Conservation (phyloP, 2,329 filamentous ascomycete species). For the Aureobasidium leucospermi region DNA sequence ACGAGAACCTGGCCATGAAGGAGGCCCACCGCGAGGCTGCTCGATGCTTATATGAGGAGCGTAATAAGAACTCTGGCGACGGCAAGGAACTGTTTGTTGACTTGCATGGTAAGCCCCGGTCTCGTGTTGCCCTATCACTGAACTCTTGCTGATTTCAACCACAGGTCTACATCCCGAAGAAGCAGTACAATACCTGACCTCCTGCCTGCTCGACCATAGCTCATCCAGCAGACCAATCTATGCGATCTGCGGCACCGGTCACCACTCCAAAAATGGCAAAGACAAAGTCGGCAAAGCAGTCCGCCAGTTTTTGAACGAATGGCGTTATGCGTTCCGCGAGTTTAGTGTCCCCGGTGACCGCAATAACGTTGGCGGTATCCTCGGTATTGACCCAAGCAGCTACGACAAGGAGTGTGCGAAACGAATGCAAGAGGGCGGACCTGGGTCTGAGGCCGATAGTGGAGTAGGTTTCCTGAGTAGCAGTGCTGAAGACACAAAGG, state of each 20-base stretch:
- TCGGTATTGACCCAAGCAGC: conserved; percentile 57
- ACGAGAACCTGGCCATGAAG: conserved; percentile 94
- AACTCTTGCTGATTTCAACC: background rate
- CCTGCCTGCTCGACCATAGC: conserved; percentile 76
- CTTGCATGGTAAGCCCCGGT: conserved; percentile 56
- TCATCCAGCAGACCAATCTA: conserved; percentile 70
- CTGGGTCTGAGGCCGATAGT: conserved; percentile 33
- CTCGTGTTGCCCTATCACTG: background rate
- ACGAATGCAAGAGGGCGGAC: conserved; percentile 22
- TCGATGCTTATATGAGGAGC: conserved; percentile 83
- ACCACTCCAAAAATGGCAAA: conserved; percentile 97
- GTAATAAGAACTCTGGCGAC: conserved; percentile 58
- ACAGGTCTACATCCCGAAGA: conserved; percentile 88
- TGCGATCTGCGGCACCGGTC: conserved; percentile 91
- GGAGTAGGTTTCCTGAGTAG: conserved; percentile 31
- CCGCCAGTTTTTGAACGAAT: conserved; percentile 84
- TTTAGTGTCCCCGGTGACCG: conserved; percentile 95
- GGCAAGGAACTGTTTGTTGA: conserved; percentile 82
- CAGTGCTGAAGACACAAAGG: conserved; percentile 27
- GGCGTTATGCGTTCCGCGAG: conserved; percentile 91
- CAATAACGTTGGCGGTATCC: conserved; percentile 64
- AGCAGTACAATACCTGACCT: conserved; percentile 87
- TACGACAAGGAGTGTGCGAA: conserved; percentile 41
- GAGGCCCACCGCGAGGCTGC: conserved; percentile 95
- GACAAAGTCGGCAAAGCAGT: conserved; percentile 97